Conservation (phyloP, 345 rosid species). For the Luvunga scandens region DNA sequence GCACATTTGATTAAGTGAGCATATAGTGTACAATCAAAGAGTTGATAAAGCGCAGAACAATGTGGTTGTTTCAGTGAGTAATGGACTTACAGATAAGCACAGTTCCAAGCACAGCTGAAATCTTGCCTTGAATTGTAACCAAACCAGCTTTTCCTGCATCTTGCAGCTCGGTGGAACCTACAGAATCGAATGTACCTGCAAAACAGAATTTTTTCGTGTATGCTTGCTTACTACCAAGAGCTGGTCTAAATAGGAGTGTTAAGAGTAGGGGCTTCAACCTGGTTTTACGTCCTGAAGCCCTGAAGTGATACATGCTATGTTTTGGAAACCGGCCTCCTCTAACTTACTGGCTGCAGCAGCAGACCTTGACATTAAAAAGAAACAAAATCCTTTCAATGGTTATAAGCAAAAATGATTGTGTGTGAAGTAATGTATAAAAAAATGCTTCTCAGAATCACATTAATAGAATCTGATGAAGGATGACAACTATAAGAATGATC, state of each 20-base stretch:
- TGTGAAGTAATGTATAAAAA: background rate
- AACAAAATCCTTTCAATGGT: constrained; percentile 16
- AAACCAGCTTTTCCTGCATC: constrained; percentile 94
- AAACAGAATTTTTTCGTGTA: background rate
- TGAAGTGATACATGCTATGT: constrained; percentile 77
- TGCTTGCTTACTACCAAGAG: background rate
- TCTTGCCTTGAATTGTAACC: constrained; percentile 81
- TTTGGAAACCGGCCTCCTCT: constrained; percentile 71
- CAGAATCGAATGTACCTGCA: constrained; percentile 75
- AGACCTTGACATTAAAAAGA: constrained; percentile 51
- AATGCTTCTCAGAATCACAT: background rate
- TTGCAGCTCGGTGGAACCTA: constrained; percentile 68
- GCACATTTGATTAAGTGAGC: constrained; percentile 7
- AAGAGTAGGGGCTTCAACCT: constrained; percentile 36
- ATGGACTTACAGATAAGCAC: constrained; percentile 77
- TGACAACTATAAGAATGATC: background rate
- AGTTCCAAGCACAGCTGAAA: constrained; percentile 90
- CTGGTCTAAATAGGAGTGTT: background rate
- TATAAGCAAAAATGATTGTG: constrained; percentile 6
- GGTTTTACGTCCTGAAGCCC: constrained; percentile 88
- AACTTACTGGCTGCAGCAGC: constrained; percentile 74
- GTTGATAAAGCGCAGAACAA: background rate
- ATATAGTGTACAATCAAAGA: background rate
- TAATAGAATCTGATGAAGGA: background rate
- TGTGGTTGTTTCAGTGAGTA: background rate